phyloP scores from a whole-genome alignment of 2,329 filamentous ascomycete genomes.

The Arachnomyces sp. region DNA sequence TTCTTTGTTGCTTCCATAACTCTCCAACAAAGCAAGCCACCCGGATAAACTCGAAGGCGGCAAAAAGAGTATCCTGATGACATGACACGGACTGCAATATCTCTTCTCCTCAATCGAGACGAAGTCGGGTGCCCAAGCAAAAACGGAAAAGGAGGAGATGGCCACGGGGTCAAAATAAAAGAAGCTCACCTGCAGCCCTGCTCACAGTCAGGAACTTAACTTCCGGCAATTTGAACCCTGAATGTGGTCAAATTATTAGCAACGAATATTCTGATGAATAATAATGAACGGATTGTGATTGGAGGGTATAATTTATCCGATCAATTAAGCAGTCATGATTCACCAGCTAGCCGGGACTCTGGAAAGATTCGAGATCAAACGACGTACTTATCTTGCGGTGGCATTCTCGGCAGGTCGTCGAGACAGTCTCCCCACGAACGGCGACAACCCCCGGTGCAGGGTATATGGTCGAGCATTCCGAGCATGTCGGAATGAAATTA shows the following conservation, averaged over 20 bases:
- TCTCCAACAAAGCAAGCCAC: too few species aligned
- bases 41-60: conserved; percentile 1
- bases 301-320: too few species aligned
- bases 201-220: conserved; percentile 69
- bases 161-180: neutral
- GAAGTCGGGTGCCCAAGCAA: conserved; percentile 3
- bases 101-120: too few species aligned
- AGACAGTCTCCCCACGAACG: conserved; percentile 63
- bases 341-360: too few species aligned
- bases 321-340: too few species aligned
- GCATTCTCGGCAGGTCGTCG: conserved; percentile 70
- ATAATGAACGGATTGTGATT: too few species aligned
- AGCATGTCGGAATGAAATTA: conserved; percentile 70
- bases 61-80: too few species aligned
- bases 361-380: neutral
- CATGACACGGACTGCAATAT: too few species aligned
- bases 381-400: conserved; percentile 62
- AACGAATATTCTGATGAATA: neutral
- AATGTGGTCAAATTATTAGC: neutral
- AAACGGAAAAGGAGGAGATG: conserved; percentile 1
- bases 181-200: conserved; percentile 30
- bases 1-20: too few species aligned
- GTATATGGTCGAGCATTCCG: conserved; percentile 62
- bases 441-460: conserved; percentile 57
- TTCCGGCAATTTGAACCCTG: conserved; percentile 64